Conservation (phyloP, 2,329 filamentous ascomycete species). For the Calycina marina region DNA sequence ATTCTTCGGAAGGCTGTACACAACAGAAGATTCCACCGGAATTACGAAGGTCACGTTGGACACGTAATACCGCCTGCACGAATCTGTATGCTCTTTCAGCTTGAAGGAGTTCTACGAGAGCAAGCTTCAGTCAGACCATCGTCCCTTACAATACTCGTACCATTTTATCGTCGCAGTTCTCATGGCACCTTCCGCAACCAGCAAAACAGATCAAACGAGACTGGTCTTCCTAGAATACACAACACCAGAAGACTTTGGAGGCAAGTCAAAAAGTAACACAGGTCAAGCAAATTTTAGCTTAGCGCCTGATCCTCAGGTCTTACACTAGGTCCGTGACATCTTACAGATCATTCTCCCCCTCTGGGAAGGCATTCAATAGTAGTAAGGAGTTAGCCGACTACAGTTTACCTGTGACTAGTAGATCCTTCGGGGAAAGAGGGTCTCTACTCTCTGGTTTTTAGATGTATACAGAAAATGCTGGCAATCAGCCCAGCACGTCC, state of each 20-base stretch:
- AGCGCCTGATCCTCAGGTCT: too few relatives aligned
- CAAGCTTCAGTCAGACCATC: constrained; percentile 3
- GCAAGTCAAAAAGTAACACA: constrained; percentile 4
- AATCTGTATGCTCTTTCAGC: constrained; percentile 3
- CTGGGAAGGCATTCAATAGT: too few relatives aligned
- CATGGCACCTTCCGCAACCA: too few relatives aligned
- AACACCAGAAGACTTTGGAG: constrained; percentile 3
- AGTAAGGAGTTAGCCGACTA: too few relatives aligned
- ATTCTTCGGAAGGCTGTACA: constrained; percentile 7
- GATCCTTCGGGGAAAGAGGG: too few relatives aligned
- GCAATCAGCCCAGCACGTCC: too few relatives aligned
- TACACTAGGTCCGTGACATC: too few relatives aligned
- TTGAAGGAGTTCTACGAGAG: constrained; percentile 3
- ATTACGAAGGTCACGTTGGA: constrained; percentile 4
- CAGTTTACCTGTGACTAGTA: too few relatives aligned
- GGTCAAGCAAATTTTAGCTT: constrained; percentile 3
- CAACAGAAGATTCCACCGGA: background rate
- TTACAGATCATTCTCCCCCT: too few relatives aligned
- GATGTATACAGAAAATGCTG: too few relatives aligned
- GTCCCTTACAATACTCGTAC: background rate
- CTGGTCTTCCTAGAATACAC: constrained; percentile 4
- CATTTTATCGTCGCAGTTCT: background rate
- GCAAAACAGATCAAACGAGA: background rate
- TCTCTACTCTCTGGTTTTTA: too few relatives aligned
- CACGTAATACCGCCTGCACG: constrained; percentile 5